Evolutionary conservation across 306 rosid genomes (phyloP), one percentile per base, ranked within the genome.

Genomic region (Prunus mongolica): DNA sequence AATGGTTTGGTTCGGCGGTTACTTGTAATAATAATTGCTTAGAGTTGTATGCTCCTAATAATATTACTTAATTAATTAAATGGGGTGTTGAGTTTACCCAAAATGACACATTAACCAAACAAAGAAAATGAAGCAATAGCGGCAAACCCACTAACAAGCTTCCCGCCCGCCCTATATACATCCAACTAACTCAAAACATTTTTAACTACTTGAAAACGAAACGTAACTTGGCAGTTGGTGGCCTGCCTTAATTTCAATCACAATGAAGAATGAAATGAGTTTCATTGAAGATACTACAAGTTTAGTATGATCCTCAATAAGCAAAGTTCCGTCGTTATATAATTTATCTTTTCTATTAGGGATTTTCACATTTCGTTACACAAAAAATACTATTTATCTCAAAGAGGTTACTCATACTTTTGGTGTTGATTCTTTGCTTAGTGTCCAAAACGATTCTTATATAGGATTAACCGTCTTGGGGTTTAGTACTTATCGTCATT

Each of bases 81-180:
- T 51, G 18, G 72, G 73, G 45, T 52, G 85, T 79, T 77, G 81
- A 62, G 89, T 61, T 85, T 78, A 76, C 65, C 82, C 93, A 83
- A 85, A 91, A 84, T 79, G 93, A 88, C 91, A 65, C 83, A 62
- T 74, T 73, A 87, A 78, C 90, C 69, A 79, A 71, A 61, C 72
- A 11, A n/a, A 66, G 44, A 58, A 44, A 81, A 79, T 50, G 8
- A 18, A 12, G 22, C 74, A 76, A 45, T 47, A 63, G 81, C 86
- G 69, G 75, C 76, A 70, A 54, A 22, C 25, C 15, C 67, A 58
- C 8, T 14, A 56, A 12, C 24, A 16, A 16, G 4, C 27, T 44
- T 60, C 54, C 50, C 56, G 64, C 74, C 32, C 1, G 58, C 74
- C 32, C 1, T 28, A 18, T 15, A 44, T 22, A 13, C 7, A 38